Percentiles rank a stretch among this genome's conserved stretches.
phyloP scores from a whole-genome alignment of 2,329 filamentous ascomycete genomes.

The Colletotrichum camelliae region DNA sequence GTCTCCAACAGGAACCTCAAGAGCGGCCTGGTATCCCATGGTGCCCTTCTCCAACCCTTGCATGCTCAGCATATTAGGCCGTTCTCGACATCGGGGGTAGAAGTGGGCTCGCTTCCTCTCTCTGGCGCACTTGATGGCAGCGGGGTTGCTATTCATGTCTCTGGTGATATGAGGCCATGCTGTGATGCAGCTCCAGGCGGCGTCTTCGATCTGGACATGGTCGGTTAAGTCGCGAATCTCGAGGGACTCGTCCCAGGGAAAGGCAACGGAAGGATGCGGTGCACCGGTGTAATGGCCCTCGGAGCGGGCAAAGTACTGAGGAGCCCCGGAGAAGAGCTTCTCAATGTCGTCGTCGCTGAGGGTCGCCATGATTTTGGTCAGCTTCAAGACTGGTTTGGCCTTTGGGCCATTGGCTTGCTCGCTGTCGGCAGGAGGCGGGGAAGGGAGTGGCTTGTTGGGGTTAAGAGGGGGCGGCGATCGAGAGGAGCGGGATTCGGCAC shows the following conservation, averaged over 20 bases:
- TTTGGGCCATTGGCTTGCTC: constrained; percentile 44
- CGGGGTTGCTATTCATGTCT: constrained; percentile 51
- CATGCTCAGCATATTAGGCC: constrained; percentile 76
- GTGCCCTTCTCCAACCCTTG: constrained; percentile 75
- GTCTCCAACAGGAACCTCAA: constrained; percentile 70
- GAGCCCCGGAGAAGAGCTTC: constrained; percentile 77
- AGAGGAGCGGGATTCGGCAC: constrained; percentile 21
- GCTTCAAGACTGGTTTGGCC: constrained; percentile 51
- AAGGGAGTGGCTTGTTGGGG: constrained; percentile 63
- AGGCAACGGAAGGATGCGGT: constrained; percentile 68
- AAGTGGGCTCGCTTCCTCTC: constrained; percentile 60
- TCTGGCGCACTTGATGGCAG: constrained; percentile 45
- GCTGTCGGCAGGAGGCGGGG: constrained; percentile 50
- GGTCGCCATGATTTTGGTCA: constrained; percentile 64
- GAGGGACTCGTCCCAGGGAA: constrained; percentile 69
- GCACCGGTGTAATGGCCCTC: constrained; percentile 65
- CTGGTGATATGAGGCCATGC: constrained; percentile 67
- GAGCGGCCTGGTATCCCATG: constrained; percentile 70
- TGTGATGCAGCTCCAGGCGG: constrained; percentile 67
- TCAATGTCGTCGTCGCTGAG: constrained; percentile 66
- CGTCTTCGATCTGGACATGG: constrained; percentile 66
- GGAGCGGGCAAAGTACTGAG: constrained; percentile 70
- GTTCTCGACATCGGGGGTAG: constrained; percentile 63
- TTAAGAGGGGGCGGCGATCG: constrained; percentile 41
- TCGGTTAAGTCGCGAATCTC: constrained; percentile 69